These are phyloP conservation scores for Elongisporangium undulatum DNA, from an alignment of 352 stramenopile genomes.

Conservation along the genomic window DNA sequence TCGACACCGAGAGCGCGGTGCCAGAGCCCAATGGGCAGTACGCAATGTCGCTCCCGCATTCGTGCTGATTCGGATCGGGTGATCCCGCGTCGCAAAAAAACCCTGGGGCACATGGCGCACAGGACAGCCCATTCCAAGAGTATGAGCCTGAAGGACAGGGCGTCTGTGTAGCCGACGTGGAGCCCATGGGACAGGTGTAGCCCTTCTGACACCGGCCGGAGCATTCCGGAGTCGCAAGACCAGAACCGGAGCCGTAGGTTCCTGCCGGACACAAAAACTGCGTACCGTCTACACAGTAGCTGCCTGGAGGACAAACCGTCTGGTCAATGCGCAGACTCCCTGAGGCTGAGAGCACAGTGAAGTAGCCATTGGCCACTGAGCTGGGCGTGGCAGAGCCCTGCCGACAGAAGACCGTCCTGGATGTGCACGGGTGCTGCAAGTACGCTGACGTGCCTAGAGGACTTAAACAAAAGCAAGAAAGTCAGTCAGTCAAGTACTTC, in stretches of 20 bases:
- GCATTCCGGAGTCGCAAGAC: constrained; percentile 32
- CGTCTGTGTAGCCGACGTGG: constrained; percentile 30
- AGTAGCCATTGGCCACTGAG: constrained; percentile 37
- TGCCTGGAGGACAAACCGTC: constrained; percentile 46
- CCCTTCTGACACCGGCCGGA: constrained; percentile 55
- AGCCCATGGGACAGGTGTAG: constrained; percentile 42
- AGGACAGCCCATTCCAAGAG: constrained; percentile 48
- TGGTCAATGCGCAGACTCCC: constrained; percentile 40
- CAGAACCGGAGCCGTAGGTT: constrained; percentile 42
- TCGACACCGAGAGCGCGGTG: constrained; percentile 16
- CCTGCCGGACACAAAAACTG: constrained; percentile 44
- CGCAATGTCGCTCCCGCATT: constrained; percentile 29
- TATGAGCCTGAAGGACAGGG: constrained; percentile 57
- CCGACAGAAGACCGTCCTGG: constrained; percentile 38
- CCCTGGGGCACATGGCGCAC: constrained; percentile 42
- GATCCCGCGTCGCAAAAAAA: constrained; percentile 52
- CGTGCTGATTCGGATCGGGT: constrained; percentile 38
- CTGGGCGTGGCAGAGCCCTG: constrained; percentile 31
- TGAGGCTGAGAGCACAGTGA: constrained; percentile 25
- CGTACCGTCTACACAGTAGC: constrained; percentile 52
- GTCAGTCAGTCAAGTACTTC: constrained; percentile 1
- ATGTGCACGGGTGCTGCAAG: constrained; percentile 24
- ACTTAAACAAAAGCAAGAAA: constrained; percentile 10
- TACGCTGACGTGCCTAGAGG: constrained; percentile 41
- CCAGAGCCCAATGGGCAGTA: constrained; percentile 60